Base-by-base conservation (phyloP, 208 protist species). In the Naegleria gruberi region DNA sequence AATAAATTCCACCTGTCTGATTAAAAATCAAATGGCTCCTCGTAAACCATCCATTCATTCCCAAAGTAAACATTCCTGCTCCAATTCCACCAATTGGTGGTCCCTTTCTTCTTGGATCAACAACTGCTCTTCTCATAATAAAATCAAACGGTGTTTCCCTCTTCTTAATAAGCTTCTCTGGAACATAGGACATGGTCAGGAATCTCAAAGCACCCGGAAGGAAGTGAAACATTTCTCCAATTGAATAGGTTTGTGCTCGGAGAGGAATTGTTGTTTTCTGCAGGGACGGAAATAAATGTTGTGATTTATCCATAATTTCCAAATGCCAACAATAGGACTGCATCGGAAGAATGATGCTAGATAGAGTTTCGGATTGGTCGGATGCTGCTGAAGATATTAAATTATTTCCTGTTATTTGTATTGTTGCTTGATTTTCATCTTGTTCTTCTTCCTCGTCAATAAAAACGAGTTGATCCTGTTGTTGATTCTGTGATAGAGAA, bases 41-140 rank as follows among this genome's bases (percentile, higher is more conserved):
- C 6, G 57, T 43, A 34, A 93, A 93, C 37, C 91, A 91, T 43
- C 92, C 92, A 34, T 91, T 26, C 91, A 87, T 93, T 45, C 92
- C 55, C 23, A 91, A 55, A 30, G 81, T 87, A 30, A 93, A 74
- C 57, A 34, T 34, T 42, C 92, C 92, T n/a, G 86, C 42, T 83
- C 92, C 92, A 86, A 93, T 87, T 34, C 91, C 91, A 41, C 91
- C 91, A 3, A 92, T 17, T 34, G 91, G 91, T 43, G 81, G 81
- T 46, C 81, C 81, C 81, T 55, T 84, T 84, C 41, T 84, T 10
- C n/a, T 84, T 23, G 26, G 81, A 5, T 40, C 15, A 34, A 26
- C 12, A 84, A 30, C 8, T 45, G 7, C n/a, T 45, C 4, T 84
- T 4, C 26, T 40, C 81, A 45, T 40, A 84, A 40, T 6, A 34